Evolutionary conservation across 371 early-diverging fungal species (phyloP).

Genomic region (Syncephalastrum monosporum): DNA sequence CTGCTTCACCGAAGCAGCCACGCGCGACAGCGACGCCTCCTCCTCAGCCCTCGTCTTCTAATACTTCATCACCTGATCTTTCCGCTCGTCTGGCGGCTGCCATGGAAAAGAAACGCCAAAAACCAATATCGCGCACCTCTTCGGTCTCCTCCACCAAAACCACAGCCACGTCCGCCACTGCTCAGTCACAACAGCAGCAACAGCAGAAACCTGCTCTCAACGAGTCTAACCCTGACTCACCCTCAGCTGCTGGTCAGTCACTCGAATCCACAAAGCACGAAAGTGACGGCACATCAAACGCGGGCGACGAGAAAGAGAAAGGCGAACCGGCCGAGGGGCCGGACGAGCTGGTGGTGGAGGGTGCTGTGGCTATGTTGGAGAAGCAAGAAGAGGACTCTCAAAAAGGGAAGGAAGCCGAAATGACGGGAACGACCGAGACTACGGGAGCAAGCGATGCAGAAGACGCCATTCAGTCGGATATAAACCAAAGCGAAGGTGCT

Average conservation of each 20-base stretch:
- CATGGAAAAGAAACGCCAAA: conserved; percentile 17
- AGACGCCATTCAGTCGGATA: too few species aligned
- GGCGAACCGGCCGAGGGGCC: too few species aligned
- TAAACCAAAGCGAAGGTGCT: too few species aligned
- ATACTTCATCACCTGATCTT: conserved; percentile 22
- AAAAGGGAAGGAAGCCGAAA: not conserved
- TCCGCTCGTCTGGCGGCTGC: conserved; percentile 43
- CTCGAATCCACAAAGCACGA: too few species aligned
- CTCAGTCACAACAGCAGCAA: not conserved
- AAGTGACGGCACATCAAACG: too few species aligned
- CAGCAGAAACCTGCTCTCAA: not conserved
- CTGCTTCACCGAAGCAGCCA: conserved; percentile 2
- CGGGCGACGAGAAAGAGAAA: too few species aligned
- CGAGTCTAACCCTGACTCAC: too few species aligned
- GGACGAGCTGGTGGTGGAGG: too few species aligned
- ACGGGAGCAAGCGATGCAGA: not conserved
- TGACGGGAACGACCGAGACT: not conserved
- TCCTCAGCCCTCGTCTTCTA: too few species aligned
- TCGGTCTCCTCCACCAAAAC: not conserved
- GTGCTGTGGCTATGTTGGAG: too few species aligned
- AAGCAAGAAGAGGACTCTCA: too few species aligned
- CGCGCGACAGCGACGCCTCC: not conserved
- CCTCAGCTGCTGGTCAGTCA: too few species aligned
- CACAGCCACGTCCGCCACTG: not conserved
- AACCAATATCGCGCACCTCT: not conserved